Evolutionary conservation across 2,329 filamentous ascomycete genomes (phyloP).

Genomic region (Aspergillus viridinutans): DNA sequence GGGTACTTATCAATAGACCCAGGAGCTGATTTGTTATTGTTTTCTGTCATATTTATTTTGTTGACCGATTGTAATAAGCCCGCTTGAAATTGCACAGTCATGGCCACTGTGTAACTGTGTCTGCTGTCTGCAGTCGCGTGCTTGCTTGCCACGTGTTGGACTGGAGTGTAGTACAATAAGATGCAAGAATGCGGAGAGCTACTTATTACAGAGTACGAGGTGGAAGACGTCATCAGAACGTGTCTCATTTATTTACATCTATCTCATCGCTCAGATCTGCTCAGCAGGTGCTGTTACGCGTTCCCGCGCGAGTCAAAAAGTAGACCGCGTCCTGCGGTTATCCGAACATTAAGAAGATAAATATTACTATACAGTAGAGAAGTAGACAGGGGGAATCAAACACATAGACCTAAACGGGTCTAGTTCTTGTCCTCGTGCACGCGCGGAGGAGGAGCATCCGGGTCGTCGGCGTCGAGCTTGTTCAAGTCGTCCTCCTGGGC

Average conservation of each 20-base stretch:
- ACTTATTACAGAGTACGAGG: background rate
- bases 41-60: background rate
- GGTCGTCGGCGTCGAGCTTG: constrained; percentile 40
- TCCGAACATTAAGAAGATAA: background rate
- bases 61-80: background rate
- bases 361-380: constrained; percentile 4
- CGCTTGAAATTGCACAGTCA: background rate
- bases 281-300: constrained; percentile 9
- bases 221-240: background rate
- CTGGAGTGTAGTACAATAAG: background rate
- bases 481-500: constrained; percentile 49
- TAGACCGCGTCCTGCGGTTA: constrained; percentile 7
- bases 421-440: constrained; percentile 13
- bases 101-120: background rate
- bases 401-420: background rate
- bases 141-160: background rate
- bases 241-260: constrained; percentile 1
- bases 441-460: constrained; percentile 12
- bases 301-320: constrained; percentile 5
- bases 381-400: background rate
- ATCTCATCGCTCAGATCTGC: constrained; percentile 17
- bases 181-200: background rate
- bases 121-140: background rate
- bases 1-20: background rate
- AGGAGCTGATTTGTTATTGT: background rate